These are phyloP conservation scores for Podospora fimiseda DNA, from an alignment of 495 filamentous ascomycete species.

Conservation along the genomic window DNA sequence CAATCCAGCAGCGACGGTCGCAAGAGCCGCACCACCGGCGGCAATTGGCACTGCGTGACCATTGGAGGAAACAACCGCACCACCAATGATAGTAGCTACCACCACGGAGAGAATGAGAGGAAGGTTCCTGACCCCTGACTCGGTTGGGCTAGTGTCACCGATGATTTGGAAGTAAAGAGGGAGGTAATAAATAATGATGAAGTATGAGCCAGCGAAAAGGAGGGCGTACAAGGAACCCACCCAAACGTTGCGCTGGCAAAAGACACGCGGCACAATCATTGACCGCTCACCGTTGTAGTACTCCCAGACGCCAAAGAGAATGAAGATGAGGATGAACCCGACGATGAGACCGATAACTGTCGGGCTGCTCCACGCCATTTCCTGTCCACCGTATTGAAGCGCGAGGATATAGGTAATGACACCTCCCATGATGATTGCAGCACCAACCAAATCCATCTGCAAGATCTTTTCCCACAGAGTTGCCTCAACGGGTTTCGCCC, in stretches of 20 bases:
- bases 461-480: conserved; percentile 29
- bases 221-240: conserved; percentile 31
- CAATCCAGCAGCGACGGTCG: conserved; percentile 49
- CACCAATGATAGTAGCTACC: conserved; percentile 39
- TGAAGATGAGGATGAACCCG: conserved; percentile 52
- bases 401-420: conserved; percentile 68
- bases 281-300: conserved; percentile 36
- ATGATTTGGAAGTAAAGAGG: conserved; percentile 60
- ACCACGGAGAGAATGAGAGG: conserved; percentile 48
- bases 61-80: conserved; percentile 36
- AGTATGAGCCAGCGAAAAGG: conserved; percentile 40
- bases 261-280: conserved; percentile 40
- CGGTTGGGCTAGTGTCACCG: conserved; percentile 35
- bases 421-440: conserved; percentile 56
- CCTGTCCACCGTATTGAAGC: conserved; percentile 73
- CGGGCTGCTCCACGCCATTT: conserved; percentile 53
- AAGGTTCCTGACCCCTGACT: conserved; percentile 47
- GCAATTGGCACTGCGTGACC: conserved; percentile 49
- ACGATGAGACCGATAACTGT: conserved; percentile 66
- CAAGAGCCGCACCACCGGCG: conserved; percentile 47
- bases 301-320: conserved; percentile 44
- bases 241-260: conserved; percentile 38
- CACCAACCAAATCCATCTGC: conserved; percentile 63
- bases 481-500: conserved; percentile 17
- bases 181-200: conserved; percentile 51